Evolutionary conservation across 345 rosid species (phyloP), one percentile per base, ranked within the genome.

Genomic region (Acer campestre): DNA sequence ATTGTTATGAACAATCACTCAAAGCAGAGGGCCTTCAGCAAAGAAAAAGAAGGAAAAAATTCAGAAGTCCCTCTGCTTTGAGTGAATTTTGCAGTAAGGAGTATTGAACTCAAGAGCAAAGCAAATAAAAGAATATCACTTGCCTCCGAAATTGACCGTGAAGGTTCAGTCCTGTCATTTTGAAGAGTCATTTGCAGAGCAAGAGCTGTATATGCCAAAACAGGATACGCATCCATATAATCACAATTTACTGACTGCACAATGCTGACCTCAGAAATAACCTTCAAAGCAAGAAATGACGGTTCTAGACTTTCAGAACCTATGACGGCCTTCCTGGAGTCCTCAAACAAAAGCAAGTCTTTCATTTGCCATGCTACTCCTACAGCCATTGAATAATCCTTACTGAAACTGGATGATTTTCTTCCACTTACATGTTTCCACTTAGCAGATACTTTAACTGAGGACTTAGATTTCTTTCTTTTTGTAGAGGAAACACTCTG

Each of bases 281-380:
- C 91, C 80, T 89, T 92, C 58, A 96, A 79, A 85, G 95, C 89
- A 70, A 70, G 68, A 58, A 88, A 74, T 61, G 81, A 46, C 16
- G 72, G 77, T 69, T 92, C 97, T 68, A 89, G 84, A 85, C 75
- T 70, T 68, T 83, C 88, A 85, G 94, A 92, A 49, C 76, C 83
- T 61, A 94, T 72, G 53, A 90, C 27, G 38, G 89, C 95, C 73
- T 84, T 87, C 83, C 84, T 82, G 55, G 83, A 61, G 58, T 88
- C 89, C 83, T 89, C 93, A 1, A 61, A 80, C 64, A 35, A 71
- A 76, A 96, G 91, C 63, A 96, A 75, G 71, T 91, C 95, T 83
- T 89, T 92, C 83, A 96, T 82, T 73, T 96, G 98, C 97, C 98
- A 96, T 46, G 98, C 89, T 85, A 92, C 82, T 78, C 97, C 99